Base-by-base conservation (phyloP, 2,329 filamentous ascomycete genomes). In the Colletotrichum magnum region DNA sequence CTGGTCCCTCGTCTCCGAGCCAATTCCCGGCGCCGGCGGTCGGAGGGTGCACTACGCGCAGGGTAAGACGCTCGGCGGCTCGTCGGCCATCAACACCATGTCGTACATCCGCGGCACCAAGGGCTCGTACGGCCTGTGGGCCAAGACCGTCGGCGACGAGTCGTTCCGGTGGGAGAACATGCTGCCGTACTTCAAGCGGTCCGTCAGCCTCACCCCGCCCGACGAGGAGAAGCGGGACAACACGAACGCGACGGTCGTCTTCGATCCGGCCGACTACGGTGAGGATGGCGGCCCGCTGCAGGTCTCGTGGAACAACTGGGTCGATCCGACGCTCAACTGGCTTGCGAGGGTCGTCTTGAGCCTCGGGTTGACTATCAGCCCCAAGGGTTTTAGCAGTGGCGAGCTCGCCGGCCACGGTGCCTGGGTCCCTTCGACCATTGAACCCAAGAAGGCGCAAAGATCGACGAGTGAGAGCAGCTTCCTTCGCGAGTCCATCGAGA, bases 311-410 rank as follows among this genome's bases (percentile, higher is more conserved):
- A 57, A 73, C 43, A 77, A 75, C 70, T 77, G 71, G 47, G 73
- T 64, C 57, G 56, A 74, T n/a, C 54, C 74, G 7, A 75, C 71
- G 9, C 56, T 68, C 28, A 74, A 73, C 1, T 77, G 73, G 73
- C 66, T 73, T 47, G 70, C 68, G 4, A 43, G 45, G 26, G 83
- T 77, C 1, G 75, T 86, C 62, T 71, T 81, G 21, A 77, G 77
- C 1, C 78, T 85, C 13, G 84, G 84, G 0, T 74, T 87, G 24
- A 70, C 75, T 9, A 52, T 71, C 15, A 69, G 66, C 1, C 65
- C 75, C 1, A 32, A 75, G 4, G 83, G 80, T 16, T 83, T 84
- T 70, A 81, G 82, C 67, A 77, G 76, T 41, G 85, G 85, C 28
- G 73, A 73, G 4, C 73, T 87, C 4, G 67, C 80, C 18, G 84